phyloP scores from a whole-genome alignment of 2,329 filamentous ascomycete genomes.

The Chaetomiaceae sp. region DNA sequence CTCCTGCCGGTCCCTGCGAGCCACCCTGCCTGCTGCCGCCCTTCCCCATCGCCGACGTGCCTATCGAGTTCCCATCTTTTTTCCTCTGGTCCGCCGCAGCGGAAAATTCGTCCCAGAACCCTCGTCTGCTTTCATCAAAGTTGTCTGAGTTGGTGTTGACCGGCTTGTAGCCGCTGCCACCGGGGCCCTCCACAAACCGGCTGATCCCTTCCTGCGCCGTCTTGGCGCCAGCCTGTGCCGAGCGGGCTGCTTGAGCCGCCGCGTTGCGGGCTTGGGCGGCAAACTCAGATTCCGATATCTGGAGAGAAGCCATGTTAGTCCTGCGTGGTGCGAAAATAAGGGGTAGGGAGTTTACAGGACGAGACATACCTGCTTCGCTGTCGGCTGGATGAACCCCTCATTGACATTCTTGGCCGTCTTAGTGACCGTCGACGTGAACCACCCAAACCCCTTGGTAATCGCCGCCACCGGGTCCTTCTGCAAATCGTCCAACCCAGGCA shows the following conservation, averaged over 20 bases:
- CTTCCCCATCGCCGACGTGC: slow-evolving; percentile 57
- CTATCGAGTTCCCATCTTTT: slow-evolving; percentile 46
- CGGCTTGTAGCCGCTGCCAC: slow-evolving; percentile 33
- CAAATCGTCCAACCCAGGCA: slow-evolving; percentile 78
- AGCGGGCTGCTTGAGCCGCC: slow-evolving; percentile 62
- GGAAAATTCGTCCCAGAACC: slow-evolving; percentile 92
- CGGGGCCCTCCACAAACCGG: slow-evolving; percentile 79
- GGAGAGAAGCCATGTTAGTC: not conserved
- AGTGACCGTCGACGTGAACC: slow-evolving; percentile 82
- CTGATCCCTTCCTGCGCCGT: slow-evolving; percentile 71
- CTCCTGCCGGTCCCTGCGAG: slow-evolving; percentile 27
- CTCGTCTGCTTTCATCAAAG: slow-evolving; percentile 64
- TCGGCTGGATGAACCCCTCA: slow-evolving; percentile 86
- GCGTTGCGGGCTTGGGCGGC: slow-evolving; percentile 61
- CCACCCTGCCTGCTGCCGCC: slow-evolving; percentile 35
- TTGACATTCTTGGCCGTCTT: slow-evolving; percentile 92
- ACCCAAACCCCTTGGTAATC: slow-evolving; percentile 87
- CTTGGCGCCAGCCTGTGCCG: slow-evolving; percentile 55
- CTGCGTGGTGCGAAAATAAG: no score
- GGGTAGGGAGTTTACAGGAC: no score
- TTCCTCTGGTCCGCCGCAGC: slow-evolving; percentile 56
- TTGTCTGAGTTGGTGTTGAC: slow-evolving; percentile 33
- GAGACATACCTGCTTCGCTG: slow-evolving; percentile 76
- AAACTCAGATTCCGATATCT: slow-evolving; percentile 78
- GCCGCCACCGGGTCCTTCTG: slow-evolving; percentile 87